Base-by-base conservation (phyloP, 352 stramenopile genomes). In the Globisporangium parvum region DNA sequence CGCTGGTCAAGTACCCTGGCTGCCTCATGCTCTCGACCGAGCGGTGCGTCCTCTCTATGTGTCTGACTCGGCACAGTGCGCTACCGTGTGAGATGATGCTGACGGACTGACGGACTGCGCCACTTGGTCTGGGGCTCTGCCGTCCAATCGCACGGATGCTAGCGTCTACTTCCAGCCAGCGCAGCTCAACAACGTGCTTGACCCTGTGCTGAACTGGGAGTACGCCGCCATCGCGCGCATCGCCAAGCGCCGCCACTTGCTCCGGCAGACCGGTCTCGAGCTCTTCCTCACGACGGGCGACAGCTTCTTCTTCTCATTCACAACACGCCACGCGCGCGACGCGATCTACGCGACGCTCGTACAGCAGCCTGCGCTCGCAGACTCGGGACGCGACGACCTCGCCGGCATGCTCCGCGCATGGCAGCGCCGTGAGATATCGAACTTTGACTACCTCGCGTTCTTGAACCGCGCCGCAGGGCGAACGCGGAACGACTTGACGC, bases 361-460 rank as follows among this genome's bases (percentile, higher is more conserved):
- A 8, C 77, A 67, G 10, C 80, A 91, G 39, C 79, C 79, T 6
- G 75, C 88, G 46, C 49, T 91, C 2, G 71, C 78, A 35, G 70
- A 72, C 2, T 49, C 85, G 24, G 70, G 81, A 45, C 75, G 79
- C 39, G 78, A 74, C 28, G 28, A 33, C 28, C 42, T 96, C 21
- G 95, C 93, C 66, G 68, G 88, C 21, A 82, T 93, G 65, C 90
- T 95, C 77, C 53, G 92, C 10, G 80, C 67, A 57, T 95, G 86
- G 85, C 85, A 95, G 52, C 69, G 70, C 12, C 70, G 78, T 2
- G 79, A 91, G 41, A 83, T 99, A 26, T 97, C 89, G 8, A 99
- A 99, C 60, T 99, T 95, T 49, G 85, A 95, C 40, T 97, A 97
- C 57, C 61, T 97, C 6, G 57, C 84, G 45, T 92, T 91, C 53